phyloP scores from a whole-genome alignment of 495 filamentous ascomycete genomes.

The Talaromyces borbonicus region DNA sequence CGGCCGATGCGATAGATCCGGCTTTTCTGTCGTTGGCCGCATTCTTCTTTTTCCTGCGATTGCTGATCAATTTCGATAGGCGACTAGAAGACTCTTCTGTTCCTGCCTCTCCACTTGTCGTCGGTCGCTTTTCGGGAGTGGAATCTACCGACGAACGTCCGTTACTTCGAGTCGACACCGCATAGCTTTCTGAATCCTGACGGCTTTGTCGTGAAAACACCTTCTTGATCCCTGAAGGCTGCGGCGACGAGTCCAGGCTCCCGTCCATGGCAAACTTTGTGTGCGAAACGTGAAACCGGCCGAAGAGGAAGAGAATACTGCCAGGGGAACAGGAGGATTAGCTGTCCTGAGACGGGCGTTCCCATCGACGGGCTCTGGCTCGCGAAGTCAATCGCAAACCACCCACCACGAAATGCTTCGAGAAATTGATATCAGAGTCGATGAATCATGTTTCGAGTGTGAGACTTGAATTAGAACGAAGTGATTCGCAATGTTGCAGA shows the following conservation, averaged over 20 bases:
- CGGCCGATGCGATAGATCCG: conserved; percentile 14
- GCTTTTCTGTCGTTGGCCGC: conserved; percentile 22
- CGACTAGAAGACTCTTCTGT: conserved; percentile 23
- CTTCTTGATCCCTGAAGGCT: conserved; percentile 4
- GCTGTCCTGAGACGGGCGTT: neutral
- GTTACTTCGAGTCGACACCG: conserved; percentile 29
- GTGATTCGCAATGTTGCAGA: neutral
- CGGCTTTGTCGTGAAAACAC: conserved; percentile 13
- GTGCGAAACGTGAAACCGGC: neutral
- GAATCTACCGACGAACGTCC: conserved; percentile 36
- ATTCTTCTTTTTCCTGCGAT: conserved; percentile 37
- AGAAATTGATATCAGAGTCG: neutral
- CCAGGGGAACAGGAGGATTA: too few relatives aligned
- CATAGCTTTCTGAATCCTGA: conserved; percentile 25
- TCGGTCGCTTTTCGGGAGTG: conserved; percentile 27
- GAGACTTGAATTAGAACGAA: too few relatives aligned
- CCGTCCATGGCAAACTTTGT: conserved; percentile 2
- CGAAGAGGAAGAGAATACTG: too few relatives aligned
- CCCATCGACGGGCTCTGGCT: neutral
- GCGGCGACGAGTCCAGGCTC: conserved; percentile 2
- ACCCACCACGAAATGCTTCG: too few relatives aligned
- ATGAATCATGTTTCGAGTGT: neutral
- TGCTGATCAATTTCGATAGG: conserved; percentile 45
- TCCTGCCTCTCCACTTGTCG: conserved; percentile 19
- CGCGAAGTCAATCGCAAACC: neutral